Percentiles rank a stretch among this genome's conserved stretches.
Evolutionary conservation across 2,329 filamentous ascomycete species (phyloP).

Genomic region (Botrytis medusae): DNA sequence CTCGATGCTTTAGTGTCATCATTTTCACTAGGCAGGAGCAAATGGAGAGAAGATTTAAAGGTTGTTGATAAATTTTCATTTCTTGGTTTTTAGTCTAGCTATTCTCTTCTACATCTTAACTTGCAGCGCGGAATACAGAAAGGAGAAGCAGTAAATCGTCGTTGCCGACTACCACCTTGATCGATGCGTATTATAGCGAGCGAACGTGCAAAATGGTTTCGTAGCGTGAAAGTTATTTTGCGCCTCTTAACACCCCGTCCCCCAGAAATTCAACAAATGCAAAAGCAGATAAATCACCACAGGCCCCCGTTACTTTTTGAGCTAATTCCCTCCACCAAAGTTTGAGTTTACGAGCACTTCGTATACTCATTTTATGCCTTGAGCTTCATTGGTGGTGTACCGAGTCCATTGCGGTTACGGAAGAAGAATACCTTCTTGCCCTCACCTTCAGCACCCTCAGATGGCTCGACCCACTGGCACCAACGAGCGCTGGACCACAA

Average conservation of each 20-base stretch:
- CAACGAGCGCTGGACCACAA: constrained; percentile 77
- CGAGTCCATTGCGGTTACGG: constrained; percentile 89
- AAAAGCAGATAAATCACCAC: constrained; percentile 5
- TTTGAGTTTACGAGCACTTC: background rate
- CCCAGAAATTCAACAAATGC: background rate
- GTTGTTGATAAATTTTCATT: background rate
- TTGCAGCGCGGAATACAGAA: background rate
- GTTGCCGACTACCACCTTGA: background rate
- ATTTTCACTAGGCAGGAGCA: background rate
- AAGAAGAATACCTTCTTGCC: constrained; percentile 92
- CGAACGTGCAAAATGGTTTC: constrained; percentile 7
- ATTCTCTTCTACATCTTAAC: constrained; percentile 1
- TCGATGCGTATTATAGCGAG: background rate
- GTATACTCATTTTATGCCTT: constrained; percentile 26
- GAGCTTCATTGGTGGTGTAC: constrained; percentile 43
- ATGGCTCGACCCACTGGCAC: constrained; percentile 98
- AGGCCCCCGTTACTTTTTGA: constrained; percentile 5
- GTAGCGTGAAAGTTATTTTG: background rate
- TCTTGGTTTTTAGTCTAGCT: background rate
- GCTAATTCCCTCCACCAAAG: background rate
- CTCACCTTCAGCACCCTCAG: constrained; percentile 74
- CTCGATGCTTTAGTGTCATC: background rate
- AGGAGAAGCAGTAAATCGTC: background rate
- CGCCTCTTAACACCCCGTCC: background rate
- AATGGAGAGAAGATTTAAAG: background rate